Evolutionary conservation across 2,329 filamentous ascomycete genomes (phyloP).

Genomic region (Hirsutella thompsonii): DNA sequence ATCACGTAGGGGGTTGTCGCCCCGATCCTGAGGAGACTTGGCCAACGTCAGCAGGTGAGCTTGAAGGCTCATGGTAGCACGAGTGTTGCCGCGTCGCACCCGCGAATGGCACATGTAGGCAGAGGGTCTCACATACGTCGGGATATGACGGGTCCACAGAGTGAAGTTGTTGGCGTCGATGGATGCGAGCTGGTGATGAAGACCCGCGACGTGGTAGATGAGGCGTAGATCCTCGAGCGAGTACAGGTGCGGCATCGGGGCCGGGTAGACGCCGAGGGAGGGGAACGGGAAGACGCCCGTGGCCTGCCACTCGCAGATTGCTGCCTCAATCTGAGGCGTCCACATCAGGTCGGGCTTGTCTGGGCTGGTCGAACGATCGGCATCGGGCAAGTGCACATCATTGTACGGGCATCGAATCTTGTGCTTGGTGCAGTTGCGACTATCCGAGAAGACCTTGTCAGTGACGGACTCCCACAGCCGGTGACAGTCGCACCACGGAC

Average conservation of each 20-base stretch:
- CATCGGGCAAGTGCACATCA: slow-evolving; percentile 57
- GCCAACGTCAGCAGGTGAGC: neutral
- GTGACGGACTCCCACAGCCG: neutral
- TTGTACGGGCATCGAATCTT: slow-evolving; percentile 98
- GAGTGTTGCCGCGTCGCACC: neutral
- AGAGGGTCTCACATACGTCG: slow-evolving; percentile 51
- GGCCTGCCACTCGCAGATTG: slow-evolving; percentile 70
- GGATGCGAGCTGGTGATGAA: slow-evolving; percentile 70
- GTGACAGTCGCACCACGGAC: neutral
- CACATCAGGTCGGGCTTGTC: slow-evolving; percentile 65
- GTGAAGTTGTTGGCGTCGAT: slow-evolving; percentile 74
- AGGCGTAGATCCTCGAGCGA: slow-evolving; percentile 70
- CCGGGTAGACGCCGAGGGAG: slow-evolving; percentile 63
- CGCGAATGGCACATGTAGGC: neutral
- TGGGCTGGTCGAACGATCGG: slow-evolving; percentile 45
- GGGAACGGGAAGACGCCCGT: slow-evolving; percentile 80
- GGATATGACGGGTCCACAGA: slow-evolving; percentile 85
- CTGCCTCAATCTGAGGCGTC: slow-evolving; percentile 72
- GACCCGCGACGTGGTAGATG: slow-evolving; percentile 78
- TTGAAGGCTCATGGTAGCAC: too few species aligned
- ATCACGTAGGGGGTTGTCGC: slow-evolving; percentile 79
- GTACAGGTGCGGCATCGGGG: slow-evolving; percentile 59
- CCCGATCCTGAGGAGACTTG: slow-evolving; percentile 54
- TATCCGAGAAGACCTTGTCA: slow-evolving; percentile 19
- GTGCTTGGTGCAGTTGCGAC: slow-evolving; percentile 97